Percentiles rank a stretch among this genome's conserved stretches.
Evolutionary conservation across 352 stramenopile genomes (phyloP).

Genomic region (Phytophthora niederhauseri): DNA sequence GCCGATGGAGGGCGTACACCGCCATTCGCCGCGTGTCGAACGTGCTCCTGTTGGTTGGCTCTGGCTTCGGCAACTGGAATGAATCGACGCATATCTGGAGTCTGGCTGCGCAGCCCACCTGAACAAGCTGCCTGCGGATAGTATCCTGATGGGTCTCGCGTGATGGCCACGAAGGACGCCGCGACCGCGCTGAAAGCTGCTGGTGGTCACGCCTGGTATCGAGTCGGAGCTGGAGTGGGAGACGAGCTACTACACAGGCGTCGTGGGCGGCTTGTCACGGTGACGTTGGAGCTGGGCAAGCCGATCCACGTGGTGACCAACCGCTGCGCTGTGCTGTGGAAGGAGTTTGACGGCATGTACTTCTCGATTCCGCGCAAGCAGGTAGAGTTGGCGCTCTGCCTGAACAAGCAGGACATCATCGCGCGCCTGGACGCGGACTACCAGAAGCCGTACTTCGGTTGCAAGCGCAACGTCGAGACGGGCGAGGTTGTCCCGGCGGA

Average conservation of each 20-base stretch:
- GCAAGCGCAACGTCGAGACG: slow-evolving; percentile 45
- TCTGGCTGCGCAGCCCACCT: slow-evolving; percentile 44
- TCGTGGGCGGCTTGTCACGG: slow-evolving; percentile 78
- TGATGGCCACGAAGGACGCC: slow-evolving; percentile 91
- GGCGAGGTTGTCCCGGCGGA: slow-evolving; percentile 52
- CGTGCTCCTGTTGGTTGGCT: slow-evolving; percentile 86
- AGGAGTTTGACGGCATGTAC: slow-evolving; percentile 85
- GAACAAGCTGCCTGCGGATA: slow-evolving; percentile 81
- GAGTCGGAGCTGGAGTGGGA: slow-evolving; percentile 80
- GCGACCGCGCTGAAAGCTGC: slow-evolving; percentile 73
- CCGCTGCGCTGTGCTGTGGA: slow-evolving; percentile 77
- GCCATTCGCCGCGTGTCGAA: slow-evolving; percentile 81
- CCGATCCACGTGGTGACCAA: slow-evolving; percentile 89
- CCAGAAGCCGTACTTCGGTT: slow-evolving; percentile 91
- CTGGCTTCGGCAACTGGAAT: slow-evolving; percentile 88
- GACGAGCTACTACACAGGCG: slow-evolving; percentile 79
- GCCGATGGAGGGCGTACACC: slow-evolving; percentile 76
- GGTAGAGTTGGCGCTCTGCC: too few relatives aligned
- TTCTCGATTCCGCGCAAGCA: too few relatives aligned
- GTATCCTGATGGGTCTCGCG: slow-evolving; percentile 83
- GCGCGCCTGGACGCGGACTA: slow-evolving; percentile 79
- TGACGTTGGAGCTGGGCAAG: slow-evolving; percentile 86
- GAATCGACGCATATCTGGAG: slow-evolving; percentile 87
- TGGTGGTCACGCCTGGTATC: slow-evolving; percentile 82
- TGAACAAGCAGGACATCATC: too few relatives aligned